Evolutionary conservation across 2,329 filamentous ascomycete species (phyloP).

Genomic region (Tolypocladium capitatum): DNA sequence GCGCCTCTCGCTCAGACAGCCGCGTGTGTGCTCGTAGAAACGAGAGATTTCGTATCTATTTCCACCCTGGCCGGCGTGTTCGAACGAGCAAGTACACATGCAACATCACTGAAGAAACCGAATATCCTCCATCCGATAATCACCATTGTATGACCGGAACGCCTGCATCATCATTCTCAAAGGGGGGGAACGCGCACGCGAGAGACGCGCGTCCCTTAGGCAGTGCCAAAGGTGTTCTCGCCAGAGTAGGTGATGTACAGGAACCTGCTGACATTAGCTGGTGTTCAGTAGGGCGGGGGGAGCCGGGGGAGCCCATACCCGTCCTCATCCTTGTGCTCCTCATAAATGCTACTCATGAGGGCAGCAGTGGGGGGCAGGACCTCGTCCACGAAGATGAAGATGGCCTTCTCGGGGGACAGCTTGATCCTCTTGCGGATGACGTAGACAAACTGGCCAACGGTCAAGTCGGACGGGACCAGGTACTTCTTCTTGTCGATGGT

Average conservation of each 20-base stretch:
- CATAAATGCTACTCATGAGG: constrained; percentile 98
- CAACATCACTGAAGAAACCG: constrained; percentile 1
- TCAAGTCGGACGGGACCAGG: constrained; percentile 90
- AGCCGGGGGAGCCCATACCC: constrained; percentile 31
- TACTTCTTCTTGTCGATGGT: constrained; percentile 99
- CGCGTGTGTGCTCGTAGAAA: not conserved
- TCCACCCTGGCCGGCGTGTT: not conserved
- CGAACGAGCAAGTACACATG: not conserved
- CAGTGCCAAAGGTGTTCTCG: constrained; percentile 87
- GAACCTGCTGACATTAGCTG: constrained; percentile 43
- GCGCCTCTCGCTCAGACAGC: not conserved
- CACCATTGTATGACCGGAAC: constrained; percentile 20
- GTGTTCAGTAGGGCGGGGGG: not conserved
- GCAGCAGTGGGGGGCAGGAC: constrained; percentile 92
- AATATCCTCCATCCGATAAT: constrained; percentile 13
- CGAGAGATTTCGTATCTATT: not conserved
- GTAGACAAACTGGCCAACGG: constrained; percentile 98
- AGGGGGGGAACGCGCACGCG: not conserved
- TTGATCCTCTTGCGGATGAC: constrained; percentile 99
- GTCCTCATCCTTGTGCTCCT: constrained; percentile 88
- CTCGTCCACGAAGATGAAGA: constrained; percentile 99
- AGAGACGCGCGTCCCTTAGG: constrained; percentile 7
- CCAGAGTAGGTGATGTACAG: constrained; percentile 99
- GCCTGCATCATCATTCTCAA: constrained; percentile 18
- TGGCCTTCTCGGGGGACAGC: constrained; percentile 97